Evolutionary conservation across 1,139 yeast species (phyloP), one percentile per base, ranked within the genome.

Genomic region (Protomyces inouyei): DNA sequence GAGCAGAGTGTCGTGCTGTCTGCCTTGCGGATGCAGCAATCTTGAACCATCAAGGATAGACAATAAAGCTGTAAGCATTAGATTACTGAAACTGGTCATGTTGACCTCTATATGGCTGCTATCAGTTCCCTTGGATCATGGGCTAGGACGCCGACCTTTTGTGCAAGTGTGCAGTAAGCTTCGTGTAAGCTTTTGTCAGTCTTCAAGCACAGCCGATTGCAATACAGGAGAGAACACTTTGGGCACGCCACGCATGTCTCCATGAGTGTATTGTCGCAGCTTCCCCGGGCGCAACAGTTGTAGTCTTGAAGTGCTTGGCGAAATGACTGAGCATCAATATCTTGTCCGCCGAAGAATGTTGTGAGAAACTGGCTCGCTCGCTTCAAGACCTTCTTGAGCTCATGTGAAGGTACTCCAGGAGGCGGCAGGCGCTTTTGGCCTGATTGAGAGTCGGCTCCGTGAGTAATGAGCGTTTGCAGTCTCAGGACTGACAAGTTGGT

Each of bases 401-500:
- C 43, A 5, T 52, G 40, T 14, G 28, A 23, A 2, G 63, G 63
- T 21, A 52, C n/a, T 14, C 63, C 63, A n/a, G 53, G 45, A 6
- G 63, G 63, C 4, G 48, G 48, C 48, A 43, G 23, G 23, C 5
- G 21, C 5, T 9, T 18, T 6, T 18, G 23, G 12, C 12, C 25
- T n/a, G 12, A 10, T 2, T 43, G 23, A 16, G 23, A 18, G 4
- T 52, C 12, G 3, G 16, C 12, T 1, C 52, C 63, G 21, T 52
- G 55, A 10, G 53, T 32, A 9, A 59, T 37, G 36, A 59, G 56
- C n/a, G 57, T 40, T 6, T 52, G 56, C 3, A 59, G n/a, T 3
- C 57, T 51, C n/a, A 52, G 45, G 40, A 59, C 25, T 55, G 63
- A 37, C 16, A 59, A 57, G 53, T 59, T 59, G 43, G 63, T 59